Evolutionary conservation across 1,284 basidiomycete species (phyloP).

Genomic region (Cutaneotrichosporon cutaneum): DNA sequence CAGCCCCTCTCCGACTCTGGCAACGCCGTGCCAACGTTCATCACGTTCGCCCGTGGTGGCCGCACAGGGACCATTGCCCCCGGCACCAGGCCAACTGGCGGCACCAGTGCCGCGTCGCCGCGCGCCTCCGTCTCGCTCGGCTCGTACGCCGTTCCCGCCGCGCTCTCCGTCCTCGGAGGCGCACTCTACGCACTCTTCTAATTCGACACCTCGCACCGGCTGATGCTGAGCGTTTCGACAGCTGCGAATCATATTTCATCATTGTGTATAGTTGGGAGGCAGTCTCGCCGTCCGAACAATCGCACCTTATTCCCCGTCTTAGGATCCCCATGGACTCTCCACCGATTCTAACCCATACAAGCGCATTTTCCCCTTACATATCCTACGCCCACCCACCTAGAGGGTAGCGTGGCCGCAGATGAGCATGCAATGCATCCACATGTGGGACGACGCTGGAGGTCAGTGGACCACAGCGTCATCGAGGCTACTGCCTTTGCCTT

Average conservation of each 20-base stretch:
- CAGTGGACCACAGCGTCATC: too few relatives aligned
- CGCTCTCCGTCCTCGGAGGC: neutral
- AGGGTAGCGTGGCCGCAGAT: neutral
- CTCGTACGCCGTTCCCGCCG: neutral
- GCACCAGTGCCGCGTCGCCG: neutral
- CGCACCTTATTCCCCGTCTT: neutral
- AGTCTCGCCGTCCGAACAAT: neutral
- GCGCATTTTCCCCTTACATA: neutral
- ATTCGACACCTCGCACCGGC: neutral
- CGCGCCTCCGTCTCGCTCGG: neutral
- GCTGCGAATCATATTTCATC: neutral
- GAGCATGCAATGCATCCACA: neutral
- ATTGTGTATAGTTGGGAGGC: neutral
- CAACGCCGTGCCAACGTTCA: neutral
- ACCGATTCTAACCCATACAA: neutral
- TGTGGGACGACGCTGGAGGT: too few relatives aligned
- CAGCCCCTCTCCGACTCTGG: slow-evolving; percentile 23
- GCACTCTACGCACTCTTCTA: neutral
- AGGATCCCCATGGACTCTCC: neutral
- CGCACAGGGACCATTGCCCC: slow-evolving; percentile 11
- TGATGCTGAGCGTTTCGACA: neutral
- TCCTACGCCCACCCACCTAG: neutral
- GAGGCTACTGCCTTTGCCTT: too few relatives aligned
- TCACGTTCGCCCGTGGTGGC: slow-evolving; percentile 16
- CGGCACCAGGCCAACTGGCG: slow-evolving; percentile 5